Percentiles rank a stretch among this genome's conserved stretches.
Conservation (phyloP, 306 rosid species). For the Mimosa bimucronata region DNA sequence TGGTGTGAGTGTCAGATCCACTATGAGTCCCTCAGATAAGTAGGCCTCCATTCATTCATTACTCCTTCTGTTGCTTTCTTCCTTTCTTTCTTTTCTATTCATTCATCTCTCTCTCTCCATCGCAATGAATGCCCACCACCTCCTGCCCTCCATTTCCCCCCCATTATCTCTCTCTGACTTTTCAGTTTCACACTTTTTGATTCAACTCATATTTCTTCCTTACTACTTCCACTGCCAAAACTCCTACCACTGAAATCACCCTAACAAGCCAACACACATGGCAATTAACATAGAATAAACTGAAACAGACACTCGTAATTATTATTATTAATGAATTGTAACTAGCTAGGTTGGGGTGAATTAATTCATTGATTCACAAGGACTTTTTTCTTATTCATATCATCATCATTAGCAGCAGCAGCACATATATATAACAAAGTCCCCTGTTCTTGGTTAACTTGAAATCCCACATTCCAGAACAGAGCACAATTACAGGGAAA, state of each 20-base stretch:
- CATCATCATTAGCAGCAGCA: background rate
- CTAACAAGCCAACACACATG: background rate
- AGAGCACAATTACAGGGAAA: constrained; percentile 21
- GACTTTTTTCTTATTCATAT: constrained; percentile 31
- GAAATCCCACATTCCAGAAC: constrained; percentile 3
- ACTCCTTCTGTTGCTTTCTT: constrained; percentile 35
- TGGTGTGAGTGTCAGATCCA: constrained; percentile 40
- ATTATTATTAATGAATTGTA: too few relatives aligned
- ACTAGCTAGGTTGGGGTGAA: background rate
- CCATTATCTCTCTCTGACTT: background rate
- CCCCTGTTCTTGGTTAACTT: background rate
- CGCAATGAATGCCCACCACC: constrained; percentile 34
- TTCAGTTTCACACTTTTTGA: background rate
- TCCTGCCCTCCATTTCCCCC: constrained; percentile 13
- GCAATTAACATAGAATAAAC: background rate
- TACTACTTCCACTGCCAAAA: background rate
- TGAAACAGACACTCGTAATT: background rate
- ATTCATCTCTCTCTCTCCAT: constrained; percentile 22
- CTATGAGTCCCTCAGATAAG: constrained; percentile 23
- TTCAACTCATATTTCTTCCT: background rate
- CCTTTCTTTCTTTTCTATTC: constrained; percentile 19
- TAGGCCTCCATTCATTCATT: background rate
- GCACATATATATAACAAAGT: constrained; percentile 22
- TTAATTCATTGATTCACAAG: background rate
- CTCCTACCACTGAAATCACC: too few relatives aligned